Conservation (phyloP, 768 basidiomycete genomes). For the Russula griseocarnosa region DNA sequence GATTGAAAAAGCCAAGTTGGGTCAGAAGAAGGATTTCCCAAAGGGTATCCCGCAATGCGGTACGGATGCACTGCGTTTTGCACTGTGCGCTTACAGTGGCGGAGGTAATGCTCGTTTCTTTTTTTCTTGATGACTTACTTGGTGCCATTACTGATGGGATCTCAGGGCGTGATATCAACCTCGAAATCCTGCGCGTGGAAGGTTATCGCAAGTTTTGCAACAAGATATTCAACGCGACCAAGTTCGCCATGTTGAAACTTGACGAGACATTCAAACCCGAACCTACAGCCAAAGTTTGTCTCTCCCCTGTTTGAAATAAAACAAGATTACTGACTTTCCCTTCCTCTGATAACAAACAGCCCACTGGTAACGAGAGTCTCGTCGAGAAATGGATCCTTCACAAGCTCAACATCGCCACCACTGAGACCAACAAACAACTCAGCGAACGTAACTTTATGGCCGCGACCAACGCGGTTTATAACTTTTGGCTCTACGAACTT, state of each 20-base stretch:
- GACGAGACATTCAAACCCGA: constrained; percentile 79
- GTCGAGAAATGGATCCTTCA: constrained; percentile 96
- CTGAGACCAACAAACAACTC: constrained; percentile 70
- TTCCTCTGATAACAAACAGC: constrained; percentile 41
- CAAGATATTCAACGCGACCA: constrained; percentile 98
- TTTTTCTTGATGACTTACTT: not conserved
- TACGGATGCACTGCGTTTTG: constrained; percentile 92
- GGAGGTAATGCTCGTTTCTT: constrained; percentile 52
- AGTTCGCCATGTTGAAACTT: constrained; percentile 98
- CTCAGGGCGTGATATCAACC: constrained; percentile 90
- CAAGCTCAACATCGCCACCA: constrained; percentile 80
- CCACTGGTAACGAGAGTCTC: constrained; percentile 83
- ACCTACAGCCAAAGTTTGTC: constrained; percentile 57
- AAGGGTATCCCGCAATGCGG: constrained; percentile 99
- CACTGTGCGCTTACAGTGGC: constrained; percentile 89
- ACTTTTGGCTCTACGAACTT: constrained; percentile 98
- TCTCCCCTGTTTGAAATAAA: not conserved
- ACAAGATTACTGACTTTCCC: not conserved
- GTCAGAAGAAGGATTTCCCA: constrained; percentile 99
- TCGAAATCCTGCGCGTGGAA: constrained; percentile 93
- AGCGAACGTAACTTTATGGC: constrained; percentile 87
- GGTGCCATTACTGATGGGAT: not conserved
- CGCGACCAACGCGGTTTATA: constrained; percentile 79
- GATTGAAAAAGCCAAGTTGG: constrained; percentile 82
- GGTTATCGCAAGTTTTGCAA: constrained; percentile 99